These are phyloP conservation scores for Starmerella roubikii DNA, from an alignment of 805 yeast genomes.

Conservation along the genomic window DNA sequence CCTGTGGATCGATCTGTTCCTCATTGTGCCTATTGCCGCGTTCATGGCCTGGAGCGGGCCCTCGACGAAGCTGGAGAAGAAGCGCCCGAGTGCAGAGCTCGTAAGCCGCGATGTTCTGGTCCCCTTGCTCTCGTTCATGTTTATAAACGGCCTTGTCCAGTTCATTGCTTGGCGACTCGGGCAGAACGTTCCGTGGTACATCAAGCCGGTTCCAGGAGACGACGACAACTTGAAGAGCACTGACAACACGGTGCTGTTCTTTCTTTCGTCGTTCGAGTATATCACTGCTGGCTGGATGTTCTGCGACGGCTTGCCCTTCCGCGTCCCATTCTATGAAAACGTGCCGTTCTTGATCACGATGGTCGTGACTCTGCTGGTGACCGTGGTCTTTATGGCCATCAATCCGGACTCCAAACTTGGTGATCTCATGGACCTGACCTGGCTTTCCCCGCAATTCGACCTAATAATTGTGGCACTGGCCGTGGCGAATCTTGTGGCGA, in stretches of 20 bases:
- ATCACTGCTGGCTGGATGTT: slow-evolving; percentile 70
- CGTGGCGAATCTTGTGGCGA: slow-evolving; percentile 35
- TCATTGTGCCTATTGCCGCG: slow-evolving; percentile 87
- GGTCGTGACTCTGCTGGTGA: slow-evolving; percentile 34
- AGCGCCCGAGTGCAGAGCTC: slow-evolving; percentile 87
- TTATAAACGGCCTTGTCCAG: slow-evolving; percentile 51
- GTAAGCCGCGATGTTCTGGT: slow-evolving; percentile 78
- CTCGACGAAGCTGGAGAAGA: slow-evolving; percentile 39
- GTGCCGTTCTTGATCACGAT: slow-evolving; percentile 58
- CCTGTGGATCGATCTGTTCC: slow-evolving; percentile 76
- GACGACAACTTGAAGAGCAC: slow-evolving; percentile 70
- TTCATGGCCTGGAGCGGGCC: slow-evolving; percentile 97
- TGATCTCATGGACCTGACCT: slow-evolving; percentile 60
- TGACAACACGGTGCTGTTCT: slow-evolving; percentile 78
- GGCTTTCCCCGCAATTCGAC: slow-evolving; percentile 29
- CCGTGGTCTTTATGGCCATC: slow-evolving; percentile 39
- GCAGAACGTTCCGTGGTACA: slow-evolving; percentile 48
- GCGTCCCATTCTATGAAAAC: slow-evolving; percentile 56
- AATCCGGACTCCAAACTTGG: slow-evolving; percentile 45
- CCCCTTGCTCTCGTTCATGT: slow-evolving; percentile 72
- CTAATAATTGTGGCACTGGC: slow-evolving; percentile 38
- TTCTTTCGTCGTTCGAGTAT: slow-evolving; percentile 76
- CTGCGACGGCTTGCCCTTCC: slow-evolving; percentile 86
- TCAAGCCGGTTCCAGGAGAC: slow-evolving; percentile 66
- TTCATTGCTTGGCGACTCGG: slow-evolving; percentile 52